Evolutionary conservation across 371 early-diverging fungal species (phyloP).

Genomic region (Dentiscutata heterogama): DNA sequence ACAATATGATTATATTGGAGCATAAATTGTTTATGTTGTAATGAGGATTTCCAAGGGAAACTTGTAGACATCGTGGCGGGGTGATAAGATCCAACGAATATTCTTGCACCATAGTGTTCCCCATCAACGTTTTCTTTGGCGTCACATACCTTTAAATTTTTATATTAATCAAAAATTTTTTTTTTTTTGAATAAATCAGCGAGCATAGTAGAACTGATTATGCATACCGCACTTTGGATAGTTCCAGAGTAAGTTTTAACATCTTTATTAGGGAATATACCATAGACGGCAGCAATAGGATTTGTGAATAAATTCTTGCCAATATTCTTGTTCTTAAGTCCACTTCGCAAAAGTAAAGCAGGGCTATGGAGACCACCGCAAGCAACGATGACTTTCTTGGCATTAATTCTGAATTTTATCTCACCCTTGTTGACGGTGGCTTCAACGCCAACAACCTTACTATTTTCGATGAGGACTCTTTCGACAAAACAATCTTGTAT

Average conservation of each 20-base stretch:
- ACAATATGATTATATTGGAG: slow-evolving; percentile 57
- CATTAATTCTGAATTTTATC: slow-evolving; percentile 54
- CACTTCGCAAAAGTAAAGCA: slow-evolving; percentile 69
- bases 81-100: slow-evolving; percentile 74
- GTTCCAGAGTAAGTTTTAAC: slow-evolving; percentile 68
- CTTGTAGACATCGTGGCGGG: slow-evolving; percentile 60
- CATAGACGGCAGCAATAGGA: slow-evolving; percentile 71
- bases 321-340: slow-evolving; percentile 77
- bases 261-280: slow-evolving; percentile 66
- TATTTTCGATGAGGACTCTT: slow-evolving; percentile 63
- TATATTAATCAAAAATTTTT: neutral
- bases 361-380: slow-evolving; percentile 79
- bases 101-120: slow-evolving; percentile 73
- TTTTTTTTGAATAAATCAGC: neutral
- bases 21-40: slow-evolving; percentile 67
- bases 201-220: neutral
- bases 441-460: slow-evolving; percentile 63
- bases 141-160: slow-evolving; percentile 52
- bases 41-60: slow-evolving; percentile 67
- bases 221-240: slow-evolving; percentile 76
- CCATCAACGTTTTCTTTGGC: slow-evolving; percentile 66
- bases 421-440: slow-evolving; percentile 49
- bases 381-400: slow-evolving; percentile 70
- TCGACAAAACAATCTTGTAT: slow-evolving; percentile 67
- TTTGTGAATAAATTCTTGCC: slow-evolving; percentile 76